A percentile compares a stretch with the other conserved stretches of the same genome.
Evolutionary conservation across 2,329 filamentous ascomycete genomes (phyloP).

Genomic region (Ophiostoma australiae): DNA sequence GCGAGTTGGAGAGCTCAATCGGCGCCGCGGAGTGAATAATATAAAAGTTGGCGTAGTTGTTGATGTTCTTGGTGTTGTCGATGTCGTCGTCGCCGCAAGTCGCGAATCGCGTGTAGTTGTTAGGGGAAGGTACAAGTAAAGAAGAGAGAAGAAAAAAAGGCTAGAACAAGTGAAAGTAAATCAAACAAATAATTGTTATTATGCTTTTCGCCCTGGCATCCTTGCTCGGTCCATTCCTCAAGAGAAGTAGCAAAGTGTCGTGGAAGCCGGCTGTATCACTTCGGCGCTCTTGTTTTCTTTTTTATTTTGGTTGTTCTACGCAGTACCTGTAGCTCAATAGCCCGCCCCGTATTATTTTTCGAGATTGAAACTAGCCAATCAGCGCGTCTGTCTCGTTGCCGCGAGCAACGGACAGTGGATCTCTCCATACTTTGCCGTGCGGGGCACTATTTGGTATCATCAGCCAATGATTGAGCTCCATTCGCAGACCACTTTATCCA

Average conservation of each 20-base stretch:
- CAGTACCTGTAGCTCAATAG: not conserved
- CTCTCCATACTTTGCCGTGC: constrained; percentile 2
- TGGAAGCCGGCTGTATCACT: not conserved
- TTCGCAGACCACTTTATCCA: not conserved
- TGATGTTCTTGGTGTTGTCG: not conserved
- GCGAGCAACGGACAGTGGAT: constrained; percentile 27
- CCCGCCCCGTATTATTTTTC: constrained; percentile 25
- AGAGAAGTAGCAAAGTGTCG: constrained; percentile 9
- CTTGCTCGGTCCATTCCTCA: not conserved
- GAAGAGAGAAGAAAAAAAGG: constrained; percentile 13
- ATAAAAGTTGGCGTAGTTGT: not conserved
- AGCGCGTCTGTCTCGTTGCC: constrained; percentile 30
- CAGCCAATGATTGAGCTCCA: not conserved
- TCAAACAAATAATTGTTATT: constrained; percentile 23
- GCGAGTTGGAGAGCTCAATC: not conserved
- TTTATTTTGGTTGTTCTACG: constrained; percentile 20
- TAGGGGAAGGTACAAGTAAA: constrained; percentile 9
- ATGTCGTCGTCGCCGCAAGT: constrained; percentile 12
- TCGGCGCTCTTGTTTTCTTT: constrained; percentile 19
- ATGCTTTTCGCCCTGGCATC: constrained; percentile 22
- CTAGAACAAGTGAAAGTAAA: constrained; percentile 12
- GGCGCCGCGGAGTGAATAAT: not conserved
- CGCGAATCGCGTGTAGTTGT: not conserved
- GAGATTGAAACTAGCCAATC: constrained; percentile 22
- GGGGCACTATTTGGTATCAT: not conserved